These are phyloP conservation scores for Globisporangium spinosum DNA, from an alignment of 352 stramenopile species.

Conservation along the genomic window DNA sequence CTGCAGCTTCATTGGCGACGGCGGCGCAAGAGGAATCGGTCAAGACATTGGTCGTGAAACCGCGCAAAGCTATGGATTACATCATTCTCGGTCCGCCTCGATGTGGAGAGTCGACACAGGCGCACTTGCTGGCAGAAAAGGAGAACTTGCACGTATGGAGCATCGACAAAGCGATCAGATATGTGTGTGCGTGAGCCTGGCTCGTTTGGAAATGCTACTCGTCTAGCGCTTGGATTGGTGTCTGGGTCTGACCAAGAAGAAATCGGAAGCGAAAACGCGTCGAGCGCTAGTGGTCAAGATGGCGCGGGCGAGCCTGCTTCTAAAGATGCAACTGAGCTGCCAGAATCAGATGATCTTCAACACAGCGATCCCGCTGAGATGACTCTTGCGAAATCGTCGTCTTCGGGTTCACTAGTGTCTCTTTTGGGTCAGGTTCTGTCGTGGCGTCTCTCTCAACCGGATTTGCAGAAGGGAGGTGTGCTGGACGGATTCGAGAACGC, in stretches of 20 bases:
- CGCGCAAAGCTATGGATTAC: constrained; percentile 63
- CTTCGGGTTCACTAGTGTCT: constrained; percentile 20
- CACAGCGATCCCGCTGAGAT: not conserved
- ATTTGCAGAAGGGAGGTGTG: constrained; percentile 62
- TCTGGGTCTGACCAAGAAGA: constrained; percentile 9
- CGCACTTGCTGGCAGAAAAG: constrained; percentile 65
- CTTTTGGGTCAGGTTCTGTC: constrained; percentile 57
- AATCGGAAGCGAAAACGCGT: constrained; percentile 6
- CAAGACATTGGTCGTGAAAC: not conserved
- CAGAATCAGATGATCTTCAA: constrained; percentile 19
- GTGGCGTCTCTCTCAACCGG: constrained; percentile 57
- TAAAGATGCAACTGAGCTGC: constrained; percentile 18
- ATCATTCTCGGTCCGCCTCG: constrained; percentile 74
- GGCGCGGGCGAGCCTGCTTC: not conserved
- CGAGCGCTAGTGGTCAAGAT: not conserved
- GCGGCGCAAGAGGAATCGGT: not conserved
- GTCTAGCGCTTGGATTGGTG: constrained; percentile 33
- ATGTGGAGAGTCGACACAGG: constrained; percentile 80
- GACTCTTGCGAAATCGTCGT: not conserved
- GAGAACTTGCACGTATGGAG: constrained; percentile 64
- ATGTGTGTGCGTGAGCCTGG: constrained; percentile 27
- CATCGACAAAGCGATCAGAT: constrained; percentile 70
- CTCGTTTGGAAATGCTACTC: constrained; percentile 38
- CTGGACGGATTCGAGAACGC: constrained; percentile 73
- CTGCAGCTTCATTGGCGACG: not conserved